Evolutionary conservation across 2,329 filamentous ascomycete species (phyloP).

Genomic region (Botrytis sinoallii): DNA sequence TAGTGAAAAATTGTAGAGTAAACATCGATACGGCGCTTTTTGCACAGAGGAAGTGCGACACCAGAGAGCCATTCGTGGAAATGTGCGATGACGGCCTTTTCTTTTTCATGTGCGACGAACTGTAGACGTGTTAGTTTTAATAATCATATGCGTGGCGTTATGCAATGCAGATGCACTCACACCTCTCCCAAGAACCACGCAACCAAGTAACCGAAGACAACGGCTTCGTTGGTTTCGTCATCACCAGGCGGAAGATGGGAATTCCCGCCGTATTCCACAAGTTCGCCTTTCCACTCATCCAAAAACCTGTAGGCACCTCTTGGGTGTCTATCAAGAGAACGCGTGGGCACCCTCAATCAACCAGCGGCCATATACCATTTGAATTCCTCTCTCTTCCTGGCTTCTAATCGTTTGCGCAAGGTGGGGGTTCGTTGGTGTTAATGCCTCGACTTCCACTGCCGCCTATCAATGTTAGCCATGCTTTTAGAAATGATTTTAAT

Average conservation of each 20-base stretch:
- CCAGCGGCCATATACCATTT: conserved; percentile 92
- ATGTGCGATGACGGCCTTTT: conserved; percentile 89
- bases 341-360: conserved; percentile 90
- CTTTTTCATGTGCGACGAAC: conserved; percentile 93
- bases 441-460: conserved; percentile 94
- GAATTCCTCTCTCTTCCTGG: conserved; percentile 87
- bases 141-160: background rate
- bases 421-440: conserved; percentile 78
- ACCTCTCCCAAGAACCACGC: conserved; percentile 99
- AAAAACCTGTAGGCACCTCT: conserved; percentile 88
- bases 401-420: conserved; percentile 82
- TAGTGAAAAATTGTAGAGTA: conserved; percentile 99
- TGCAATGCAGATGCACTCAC: conserved; percentile 44
- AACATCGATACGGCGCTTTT: conserved; percentile 91
- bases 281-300: conserved; percentile 97
- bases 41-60: conserved; percentile 85
- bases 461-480: conserved; percentile 54
- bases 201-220: conserved; percentile 95
- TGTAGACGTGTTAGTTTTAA: conserved; percentile 40
- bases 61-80: conserved; percentile 99
- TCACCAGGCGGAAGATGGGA: conserved; percentile 86
- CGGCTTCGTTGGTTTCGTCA: conserved; percentile 94
- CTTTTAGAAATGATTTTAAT: background rate
- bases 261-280: conserved; percentile 92
- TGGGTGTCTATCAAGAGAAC: conserved; percentile 91